phyloP scores from a whole-genome alignment of 2,329 filamentous ascomycete genomes.

The Ophiostoma pallidulum region DNA sequence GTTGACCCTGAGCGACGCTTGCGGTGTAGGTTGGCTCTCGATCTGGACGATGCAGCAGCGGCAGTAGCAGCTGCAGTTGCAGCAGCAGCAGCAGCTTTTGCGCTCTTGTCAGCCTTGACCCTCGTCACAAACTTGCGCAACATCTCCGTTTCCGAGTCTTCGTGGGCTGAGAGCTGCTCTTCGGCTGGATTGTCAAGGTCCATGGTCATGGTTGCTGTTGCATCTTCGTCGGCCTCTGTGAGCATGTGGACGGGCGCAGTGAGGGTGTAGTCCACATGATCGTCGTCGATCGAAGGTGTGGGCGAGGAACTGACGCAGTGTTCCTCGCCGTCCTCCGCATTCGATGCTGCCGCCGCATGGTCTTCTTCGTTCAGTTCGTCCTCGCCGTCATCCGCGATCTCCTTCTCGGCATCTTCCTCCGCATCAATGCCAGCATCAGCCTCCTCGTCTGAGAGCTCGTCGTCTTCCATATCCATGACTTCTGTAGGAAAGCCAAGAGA shows the following conservation, averaged over 20 bases:
- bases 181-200: constrained; percentile 5
- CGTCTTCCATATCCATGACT: neutral
- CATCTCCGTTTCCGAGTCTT: constrained; percentile 27
- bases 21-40: constrained; percentile 5
- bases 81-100: constrained; percentile 23
- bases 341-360: neutral
- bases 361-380: too few relatives aligned
- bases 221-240: constrained; percentile 14
- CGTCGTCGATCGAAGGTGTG: constrained; percentile 1
- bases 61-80: constrained; percentile 5
- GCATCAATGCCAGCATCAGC: neutral
- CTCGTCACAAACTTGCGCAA: constrained; percentile 28
- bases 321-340: neutral
- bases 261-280: constrained; percentile 6
- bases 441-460: neutral
- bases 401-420: neutral
- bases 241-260: constrained; percentile 12
- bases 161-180: constrained; percentile 16
- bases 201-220: constrained; percentile 16
- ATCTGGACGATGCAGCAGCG: neutral
- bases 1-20: constrained; percentile 23
- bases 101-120: constrained; percentile 25
- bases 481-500: neutral
- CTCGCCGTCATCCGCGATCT: neutral
- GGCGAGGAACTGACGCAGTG: neutral